These are phyloP conservation scores for Ambrosiella cleistominuta DNA, from an alignment of 2,329 filamentous ascomycete genomes.

Conservation along the genomic window DNA sequence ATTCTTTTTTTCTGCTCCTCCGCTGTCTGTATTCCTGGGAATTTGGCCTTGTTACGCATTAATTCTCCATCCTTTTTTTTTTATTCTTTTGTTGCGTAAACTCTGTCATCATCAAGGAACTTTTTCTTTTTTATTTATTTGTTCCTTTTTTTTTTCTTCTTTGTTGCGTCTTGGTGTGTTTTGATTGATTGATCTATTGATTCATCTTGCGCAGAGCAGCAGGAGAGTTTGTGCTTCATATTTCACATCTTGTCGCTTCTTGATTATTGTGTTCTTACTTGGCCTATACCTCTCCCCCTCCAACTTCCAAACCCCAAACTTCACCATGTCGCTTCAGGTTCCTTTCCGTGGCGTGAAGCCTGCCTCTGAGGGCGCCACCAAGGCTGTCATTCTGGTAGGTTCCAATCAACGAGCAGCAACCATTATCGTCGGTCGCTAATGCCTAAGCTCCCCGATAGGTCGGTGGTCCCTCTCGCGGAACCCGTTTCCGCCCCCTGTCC, in stretches of 20 bases:
- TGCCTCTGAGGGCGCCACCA: constrained; percentile 39
- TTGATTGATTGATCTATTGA: neutral
- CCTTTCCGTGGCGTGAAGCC: constrained; percentile 33
- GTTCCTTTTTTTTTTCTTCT: no score
- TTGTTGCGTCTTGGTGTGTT: no score
- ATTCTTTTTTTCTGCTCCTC: constrained; percentile 2
- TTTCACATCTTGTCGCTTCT: neutral
- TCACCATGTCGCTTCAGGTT: constrained; percentile 24
- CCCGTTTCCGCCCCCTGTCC: constrained; percentile 83
- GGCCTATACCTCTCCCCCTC: neutral
- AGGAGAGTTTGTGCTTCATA: neutral
- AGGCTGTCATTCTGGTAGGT: constrained; percentile 79
- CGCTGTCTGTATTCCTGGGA: neutral
- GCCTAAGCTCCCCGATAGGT: constrained; percentile 37
- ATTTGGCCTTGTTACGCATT: neutral
- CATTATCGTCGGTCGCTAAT: no score
- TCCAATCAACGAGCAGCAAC: neutral
- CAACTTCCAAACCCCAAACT: neutral
- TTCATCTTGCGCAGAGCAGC: neutral
- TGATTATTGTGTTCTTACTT: neutral
- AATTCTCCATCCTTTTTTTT: neutral
- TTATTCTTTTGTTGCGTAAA: neutral
- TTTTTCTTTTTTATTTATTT: constrained; percentile 1
- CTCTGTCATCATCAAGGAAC: neutral
- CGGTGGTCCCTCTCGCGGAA: constrained; percentile 86